Percentiles rank a stretch among this genome's conserved stretches.
Conservation (phyloP, 2,329 filamentous ascomycete genomes). For the Aspergillus sp. region DNA sequence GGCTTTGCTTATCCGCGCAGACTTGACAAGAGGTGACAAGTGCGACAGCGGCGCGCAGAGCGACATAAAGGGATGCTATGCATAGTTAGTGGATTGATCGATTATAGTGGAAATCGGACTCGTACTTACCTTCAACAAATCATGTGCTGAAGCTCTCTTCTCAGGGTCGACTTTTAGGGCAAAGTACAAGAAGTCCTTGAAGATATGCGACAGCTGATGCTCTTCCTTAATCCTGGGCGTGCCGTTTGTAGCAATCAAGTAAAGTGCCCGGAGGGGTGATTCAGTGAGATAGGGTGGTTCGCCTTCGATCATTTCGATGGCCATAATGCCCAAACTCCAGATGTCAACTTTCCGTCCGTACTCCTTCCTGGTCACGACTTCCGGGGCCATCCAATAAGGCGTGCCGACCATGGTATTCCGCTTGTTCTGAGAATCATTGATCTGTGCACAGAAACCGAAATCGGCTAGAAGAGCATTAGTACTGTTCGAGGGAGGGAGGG, state of each 20-base stretch:
- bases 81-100: conserved; percentile 10
- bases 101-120: too few relatives aligned
- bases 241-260: conserved; percentile 93
- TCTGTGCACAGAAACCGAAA: conserved; percentile 97
- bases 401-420: conserved; percentile 98
- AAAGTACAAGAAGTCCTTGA: conserved; percentile 86
- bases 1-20: conserved; percentile 75
- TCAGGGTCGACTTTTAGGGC: conserved; percentile 95
- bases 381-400: conserved; percentile 99
- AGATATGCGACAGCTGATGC: conserved; percentile 69
- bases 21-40: conserved; percentile 77
- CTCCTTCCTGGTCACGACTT: conserved; percentile 94
- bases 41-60: conserved; percentile 66
- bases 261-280: conserved; percentile 83
- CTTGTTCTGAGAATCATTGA: conserved; percentile 95
- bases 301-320: conserved; percentile 99
- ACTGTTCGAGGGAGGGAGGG: neutral
- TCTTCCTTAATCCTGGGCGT: conserved; percentile 94
- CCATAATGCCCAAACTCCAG: conserved; percentile 98
- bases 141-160: conserved; percentile 90
- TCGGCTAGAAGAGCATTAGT: conserved; percentile 57
- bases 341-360: conserved; percentile 98
- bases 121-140: conserved; percentile 74
- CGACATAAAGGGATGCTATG: conserved; percentile 73
- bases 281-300: conserved; percentile 96